Conservation (phyloP, 371 early-diverging fungal genomes). For the Mortierella sp. region DNA sequence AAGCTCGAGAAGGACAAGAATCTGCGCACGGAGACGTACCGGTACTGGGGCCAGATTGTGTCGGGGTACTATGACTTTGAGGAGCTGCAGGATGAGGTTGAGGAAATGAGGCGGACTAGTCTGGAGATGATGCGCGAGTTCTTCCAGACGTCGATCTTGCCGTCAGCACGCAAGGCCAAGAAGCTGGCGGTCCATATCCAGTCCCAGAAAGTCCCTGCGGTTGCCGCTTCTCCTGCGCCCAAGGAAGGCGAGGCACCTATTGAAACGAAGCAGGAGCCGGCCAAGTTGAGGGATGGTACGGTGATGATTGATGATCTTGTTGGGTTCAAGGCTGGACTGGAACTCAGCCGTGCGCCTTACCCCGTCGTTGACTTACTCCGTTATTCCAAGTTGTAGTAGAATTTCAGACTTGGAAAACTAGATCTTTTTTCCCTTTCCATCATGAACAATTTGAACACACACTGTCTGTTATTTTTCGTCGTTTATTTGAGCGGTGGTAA, state of each 20-base stretch:
- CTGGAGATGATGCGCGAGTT: slow-evolving; percentile 70
- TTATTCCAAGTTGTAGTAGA: slow-evolving; percentile 43
- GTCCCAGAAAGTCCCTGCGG: slow-evolving; percentile 64
- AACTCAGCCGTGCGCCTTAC: slow-evolving; percentile 68
- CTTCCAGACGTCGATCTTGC: slow-evolving; percentile 69
- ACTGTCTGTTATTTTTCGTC: background rate
- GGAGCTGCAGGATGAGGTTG: slow-evolving; percentile 69
- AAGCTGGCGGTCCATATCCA: slow-evolving; percentile 81
- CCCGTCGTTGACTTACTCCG: slow-evolving; percentile 59
- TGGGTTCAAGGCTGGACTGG: slow-evolving; percentile 71
- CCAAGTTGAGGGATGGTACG: slow-evolving; percentile 59
- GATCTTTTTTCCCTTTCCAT: background rate
- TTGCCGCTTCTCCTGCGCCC: background rate
- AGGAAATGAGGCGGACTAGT: slow-evolving; percentile 64
- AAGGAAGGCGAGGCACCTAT: slow-evolving; percentile 8
- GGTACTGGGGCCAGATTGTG: slow-evolving; percentile 85
- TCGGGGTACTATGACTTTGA: slow-evolving; percentile 91
- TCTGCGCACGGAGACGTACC: slow-evolving; percentile 79
- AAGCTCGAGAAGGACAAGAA: slow-evolving; percentile 91
- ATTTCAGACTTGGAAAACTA: background rate
- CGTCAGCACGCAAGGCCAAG: slow-evolving; percentile 65
- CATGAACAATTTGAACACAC: background rate
- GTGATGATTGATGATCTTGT: slow-evolving; percentile 63
- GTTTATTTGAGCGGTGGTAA: too few relatives aligned
- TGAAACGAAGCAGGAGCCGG: slow-evolving; percentile 31